Base-by-base conservation (phyloP, 2,329 filamentous ascomycete species). In the Colletotrichum echinochloae region DNA sequence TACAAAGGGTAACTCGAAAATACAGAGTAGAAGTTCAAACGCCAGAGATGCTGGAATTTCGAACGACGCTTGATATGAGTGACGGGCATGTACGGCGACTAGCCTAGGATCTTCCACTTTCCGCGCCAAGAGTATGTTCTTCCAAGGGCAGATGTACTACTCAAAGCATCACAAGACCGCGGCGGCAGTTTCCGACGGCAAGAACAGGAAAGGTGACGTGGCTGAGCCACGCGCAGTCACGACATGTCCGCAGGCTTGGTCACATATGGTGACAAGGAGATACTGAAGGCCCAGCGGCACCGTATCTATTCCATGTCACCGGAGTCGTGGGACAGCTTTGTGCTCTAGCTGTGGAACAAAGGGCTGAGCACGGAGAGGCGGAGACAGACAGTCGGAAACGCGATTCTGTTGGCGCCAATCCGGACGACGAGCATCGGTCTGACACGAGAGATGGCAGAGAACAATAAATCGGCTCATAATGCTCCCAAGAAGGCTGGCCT, bases 251-350 rank as follows among this genome's bases (percentile, higher is more conserved):
- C 86, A 73, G 83, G 87, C 73, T 87, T 81, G 71, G 80, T 81
- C 57, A 81, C 86, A 60, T 81, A 83, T 41, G 86, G 86, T 1
- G 83, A 83, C 6, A 73, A 70, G 2, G 76, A 82, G 26, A 85
- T 88, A 2, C 86, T 85, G 4, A 85, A 89, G 82, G 74, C 89
- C 1, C 87, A 89, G 76, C 83, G 86, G 11, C 79, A 80, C 11
- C 82, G 81, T 2, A 88, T 85, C 3, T 87, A 84, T 74, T 83
- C 87, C 14, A 79, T 88, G 33, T 83, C 82, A 0, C 79, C 79
- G 18, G 79, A 83, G 57, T 65, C 48, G 4, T 81, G 81, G 49
- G 82, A 83, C 1, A 77, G 84, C 0, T 80, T 84, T 46, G 83
- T 86, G 76, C 76, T 82, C 61, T 78, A 81, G 7, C 78, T 82